Conservation (phyloP, 257 asterid species). For the Perilla frutescens region DNA sequence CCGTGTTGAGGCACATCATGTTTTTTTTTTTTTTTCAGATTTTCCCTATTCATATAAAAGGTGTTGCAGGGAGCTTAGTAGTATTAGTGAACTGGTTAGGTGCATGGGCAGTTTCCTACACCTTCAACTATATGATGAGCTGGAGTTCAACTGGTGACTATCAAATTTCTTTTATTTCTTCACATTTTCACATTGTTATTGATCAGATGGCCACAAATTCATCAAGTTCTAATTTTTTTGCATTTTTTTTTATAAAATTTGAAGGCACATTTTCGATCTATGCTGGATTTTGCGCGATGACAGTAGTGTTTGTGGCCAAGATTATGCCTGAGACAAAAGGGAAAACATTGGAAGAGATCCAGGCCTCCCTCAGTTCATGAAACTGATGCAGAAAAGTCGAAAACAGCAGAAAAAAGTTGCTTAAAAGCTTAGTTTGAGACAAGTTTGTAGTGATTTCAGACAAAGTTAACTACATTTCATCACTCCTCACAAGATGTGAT, state of each 20-base stretch:
- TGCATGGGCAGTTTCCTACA: constrained; percentile 85
- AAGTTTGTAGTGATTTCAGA: constrained; percentile 13
- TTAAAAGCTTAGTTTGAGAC: not conserved
- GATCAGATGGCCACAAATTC: not conserved
- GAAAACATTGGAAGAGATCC: constrained; percentile 85
- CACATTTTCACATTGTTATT: constrained; percentile 12
- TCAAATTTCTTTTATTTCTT: not conserved
- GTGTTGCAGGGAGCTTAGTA: constrained; percentile 80
- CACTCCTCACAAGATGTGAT: not conserved
- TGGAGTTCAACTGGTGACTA: constrained; percentile 73
- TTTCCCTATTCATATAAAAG: constrained; percentile 80
- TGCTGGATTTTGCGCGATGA: constrained; percentile 55
- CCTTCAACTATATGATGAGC: constrained; percentile 79
- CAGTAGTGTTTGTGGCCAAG: constrained; percentile 65
- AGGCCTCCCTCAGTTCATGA: constrained; percentile 59
- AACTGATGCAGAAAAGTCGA: not conserved
- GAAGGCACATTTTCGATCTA: constrained; percentile 67
- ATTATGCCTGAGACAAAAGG: constrained; percentile 91
- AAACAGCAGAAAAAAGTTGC: not conserved
- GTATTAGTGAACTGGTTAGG: constrained; percentile 85
- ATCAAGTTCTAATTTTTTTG: not conserved
- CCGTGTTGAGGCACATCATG: not conserved
- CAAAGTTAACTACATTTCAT: not conserved
- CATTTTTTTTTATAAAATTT: not conserved
- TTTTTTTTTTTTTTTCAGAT: constrained; percentile 49